phyloP scores from a whole-genome alignment of 352 stramenopile species.

The Globisporangium viniferum region DNA sequence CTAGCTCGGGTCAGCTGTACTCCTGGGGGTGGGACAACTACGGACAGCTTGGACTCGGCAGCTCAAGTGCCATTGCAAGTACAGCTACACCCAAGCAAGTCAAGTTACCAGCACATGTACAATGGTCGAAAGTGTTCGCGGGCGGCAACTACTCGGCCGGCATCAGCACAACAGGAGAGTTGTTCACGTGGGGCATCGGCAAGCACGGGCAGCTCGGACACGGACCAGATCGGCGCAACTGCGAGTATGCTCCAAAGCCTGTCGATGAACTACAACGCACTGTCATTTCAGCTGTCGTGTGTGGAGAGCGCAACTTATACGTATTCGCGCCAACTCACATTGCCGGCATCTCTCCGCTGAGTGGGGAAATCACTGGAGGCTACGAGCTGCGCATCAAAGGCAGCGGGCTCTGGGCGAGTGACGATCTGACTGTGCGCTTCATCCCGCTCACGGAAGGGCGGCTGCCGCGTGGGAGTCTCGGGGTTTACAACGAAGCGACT shows the following conservation, averaged over 20 bases:
- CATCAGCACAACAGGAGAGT: constrained; percentile 27
- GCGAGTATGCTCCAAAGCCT: constrained; percentile 31
- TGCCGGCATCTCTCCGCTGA: constrained; percentile 35
- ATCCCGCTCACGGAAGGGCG: constrained; percentile 51
- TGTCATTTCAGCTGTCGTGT: constrained; percentile 44
- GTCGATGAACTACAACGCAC: constrained; percentile 39
- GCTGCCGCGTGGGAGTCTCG: constrained; percentile 48
- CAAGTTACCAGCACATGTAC: constrained; percentile 15
- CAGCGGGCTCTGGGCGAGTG: constrained; percentile 74
- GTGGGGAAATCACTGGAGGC: constrained; percentile 50
- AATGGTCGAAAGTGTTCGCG: constrained; percentile 54
- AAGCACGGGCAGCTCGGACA: constrained; percentile 55
- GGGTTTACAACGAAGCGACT: constrained; percentile 30
- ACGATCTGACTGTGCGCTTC: constrained; percentile 80
- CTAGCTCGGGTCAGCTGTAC: constrained; percentile 45
- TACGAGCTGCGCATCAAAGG: constrained; percentile 62
- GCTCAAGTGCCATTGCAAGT: constrained; percentile 15
- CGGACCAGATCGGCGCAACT: neutral
- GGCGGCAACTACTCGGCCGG: constrained; percentile 61
- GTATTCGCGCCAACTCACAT: constrained; percentile 64
- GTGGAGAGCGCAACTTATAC: constrained; percentile 42
- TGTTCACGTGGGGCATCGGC: constrained; percentile 62
- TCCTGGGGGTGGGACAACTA: constrained; percentile 82
- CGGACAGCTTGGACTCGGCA: constrained; percentile 71
- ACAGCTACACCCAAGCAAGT: constrained; percentile 19